phyloP scores from a whole-genome alignment of 306 rosid genomes.

The Prunus kanzakura region DNA sequence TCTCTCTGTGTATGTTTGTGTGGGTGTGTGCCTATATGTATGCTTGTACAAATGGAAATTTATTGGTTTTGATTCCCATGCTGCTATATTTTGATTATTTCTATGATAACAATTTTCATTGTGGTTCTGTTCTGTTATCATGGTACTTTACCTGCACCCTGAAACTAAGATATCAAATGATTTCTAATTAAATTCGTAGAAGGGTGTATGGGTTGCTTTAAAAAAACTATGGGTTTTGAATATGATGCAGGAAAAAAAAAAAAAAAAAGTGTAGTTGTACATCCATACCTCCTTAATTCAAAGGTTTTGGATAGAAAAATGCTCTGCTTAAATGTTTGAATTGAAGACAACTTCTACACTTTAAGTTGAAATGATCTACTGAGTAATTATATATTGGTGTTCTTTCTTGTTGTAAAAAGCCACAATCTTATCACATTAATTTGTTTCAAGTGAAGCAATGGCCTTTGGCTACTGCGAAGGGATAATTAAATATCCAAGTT shows the following conservation, averaged over 20 bases:
- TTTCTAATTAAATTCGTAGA: background rate
- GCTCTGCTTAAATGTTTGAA: background rate
- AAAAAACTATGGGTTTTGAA: background rate
- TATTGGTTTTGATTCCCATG: background rate
- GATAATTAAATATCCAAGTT: background rate
- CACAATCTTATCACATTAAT: background rate
- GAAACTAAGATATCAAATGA: background rate
- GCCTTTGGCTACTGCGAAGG: background rate
- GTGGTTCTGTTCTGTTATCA: background rate
- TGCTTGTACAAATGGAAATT: background rate
- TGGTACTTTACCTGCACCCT: background rate
- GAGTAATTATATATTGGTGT: background rate
- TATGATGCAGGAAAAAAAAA: background rate
- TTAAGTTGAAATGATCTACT: background rate
- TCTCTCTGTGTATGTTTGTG: background rate
- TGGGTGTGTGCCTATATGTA: background rate
- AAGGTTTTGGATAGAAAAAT: background rate
- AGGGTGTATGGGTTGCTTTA: background rate
- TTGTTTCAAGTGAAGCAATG: background rate
- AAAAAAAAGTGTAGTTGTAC: background rate
- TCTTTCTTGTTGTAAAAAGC: background rate
- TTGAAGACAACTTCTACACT: background rate
- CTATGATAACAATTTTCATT: background rate
- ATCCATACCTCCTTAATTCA: background rate
- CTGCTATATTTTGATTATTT: background rate